phyloP scores from a whole-genome alignment of 176 grass and related monocot species.

The Tillandsia leiboldiana region DNA sequence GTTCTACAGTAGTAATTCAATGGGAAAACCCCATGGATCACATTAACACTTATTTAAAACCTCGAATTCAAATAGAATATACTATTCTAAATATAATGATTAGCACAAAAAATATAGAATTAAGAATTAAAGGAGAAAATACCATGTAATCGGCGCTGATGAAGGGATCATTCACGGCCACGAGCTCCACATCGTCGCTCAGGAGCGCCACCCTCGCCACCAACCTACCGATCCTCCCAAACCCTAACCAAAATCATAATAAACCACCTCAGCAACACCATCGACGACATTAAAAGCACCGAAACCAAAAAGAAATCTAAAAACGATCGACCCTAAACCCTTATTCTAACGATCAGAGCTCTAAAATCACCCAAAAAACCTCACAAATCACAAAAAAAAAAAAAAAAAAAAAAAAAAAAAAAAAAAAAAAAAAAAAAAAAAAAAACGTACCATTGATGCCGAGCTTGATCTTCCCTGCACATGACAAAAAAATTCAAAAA shows the following conservation, averaged over 20 bases:
- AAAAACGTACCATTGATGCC: slow-evolving; percentile 51
- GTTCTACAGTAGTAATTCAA: background rate
- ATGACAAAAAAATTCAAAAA: background rate
- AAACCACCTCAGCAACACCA: too few relatives aligned
- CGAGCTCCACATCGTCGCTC: slow-evolving; percentile 63
- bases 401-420: too few relatives aligned
- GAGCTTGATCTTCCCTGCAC: slow-evolving; percentile 51
- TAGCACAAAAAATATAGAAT: background rate
- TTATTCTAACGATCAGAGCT: background rate
- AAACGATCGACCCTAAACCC: background rate
- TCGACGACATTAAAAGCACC: background rate
- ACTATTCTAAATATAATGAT: background rate
- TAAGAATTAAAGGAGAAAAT: slow-evolving; percentile 4
- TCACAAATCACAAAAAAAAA: background rate
- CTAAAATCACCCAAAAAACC: background rate
- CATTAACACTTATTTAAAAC: background rate
- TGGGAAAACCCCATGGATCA: background rate
- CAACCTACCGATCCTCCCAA: slow-evolving; percentile 64
- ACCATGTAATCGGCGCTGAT: slow-evolving; percentile 73
- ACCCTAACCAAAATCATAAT: slow-evolving; percentile 25
- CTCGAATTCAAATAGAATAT: background rate
- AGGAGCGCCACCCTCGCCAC: slow-evolving; percentile 60
- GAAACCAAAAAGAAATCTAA: background rate
- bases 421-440: too few relatives aligned
- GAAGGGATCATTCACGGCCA: slow-evolving; percentile 65